Conservation (phyloP, 306 rosid genomes). For the Ammopiptanthus mongolicus region DNA sequence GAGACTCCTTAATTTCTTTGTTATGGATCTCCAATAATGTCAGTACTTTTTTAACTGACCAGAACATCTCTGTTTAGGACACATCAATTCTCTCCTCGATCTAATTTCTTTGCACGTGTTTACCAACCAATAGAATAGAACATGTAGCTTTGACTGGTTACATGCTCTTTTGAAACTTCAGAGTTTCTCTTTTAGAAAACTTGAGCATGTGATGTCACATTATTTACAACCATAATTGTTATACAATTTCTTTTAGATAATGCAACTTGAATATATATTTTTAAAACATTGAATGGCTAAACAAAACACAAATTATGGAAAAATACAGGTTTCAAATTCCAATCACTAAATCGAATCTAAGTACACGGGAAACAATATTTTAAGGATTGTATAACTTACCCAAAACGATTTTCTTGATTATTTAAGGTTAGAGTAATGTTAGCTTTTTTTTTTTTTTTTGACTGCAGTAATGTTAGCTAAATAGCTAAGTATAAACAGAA, state of each 20-base stretch:
- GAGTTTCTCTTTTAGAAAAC: neutral
- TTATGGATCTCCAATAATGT: neutral
- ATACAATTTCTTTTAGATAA: neutral
- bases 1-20: neutral
- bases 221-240: neutral
- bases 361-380: neutral
- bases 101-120: constrained; percentile 8
- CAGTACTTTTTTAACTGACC: neutral
- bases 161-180: neutral
- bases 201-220: neutral
- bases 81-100: neutral
- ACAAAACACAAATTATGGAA: too few species aligned
- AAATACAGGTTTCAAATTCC: too few species aligned
- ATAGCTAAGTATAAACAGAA: neutral
- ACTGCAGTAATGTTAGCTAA: neutral
- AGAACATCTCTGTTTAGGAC: neutral
- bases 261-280: neutral
- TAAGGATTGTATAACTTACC: neutral
- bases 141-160: neutral
- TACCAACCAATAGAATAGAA: constrained; percentile 25
- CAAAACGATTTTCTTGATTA: neutral
- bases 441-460: too few species aligned
- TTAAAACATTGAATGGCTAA: too few species aligned
- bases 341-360: neutral
- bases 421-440: neutral